Evolutionary conservation across 2,329 filamentous ascomycete species (phyloP).

Genomic region (Diplodia scrobiculata): DNA sequence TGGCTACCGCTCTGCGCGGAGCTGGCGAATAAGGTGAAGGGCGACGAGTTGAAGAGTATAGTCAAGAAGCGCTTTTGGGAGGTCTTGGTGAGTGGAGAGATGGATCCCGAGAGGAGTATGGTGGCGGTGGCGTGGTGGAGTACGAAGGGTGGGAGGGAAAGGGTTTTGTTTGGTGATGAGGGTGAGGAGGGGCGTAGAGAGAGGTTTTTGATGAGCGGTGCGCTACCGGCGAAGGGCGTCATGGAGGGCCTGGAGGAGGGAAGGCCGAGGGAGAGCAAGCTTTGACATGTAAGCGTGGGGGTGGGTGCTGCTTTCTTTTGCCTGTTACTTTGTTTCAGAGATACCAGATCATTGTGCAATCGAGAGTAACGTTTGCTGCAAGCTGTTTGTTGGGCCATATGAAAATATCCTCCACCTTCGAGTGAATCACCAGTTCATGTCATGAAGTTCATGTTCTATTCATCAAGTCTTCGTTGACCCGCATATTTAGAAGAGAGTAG

Average conservation of each 20-base stretch:
- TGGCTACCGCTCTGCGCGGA: constrained; percentile 76
- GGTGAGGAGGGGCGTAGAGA: constrained; percentile 35
- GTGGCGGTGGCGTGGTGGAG: constrained; percentile 87
- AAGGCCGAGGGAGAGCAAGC: constrained; percentile 48
- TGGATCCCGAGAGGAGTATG: constrained; percentile 81
- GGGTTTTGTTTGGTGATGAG: constrained; percentile 55
- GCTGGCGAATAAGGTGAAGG: constrained; percentile 65
- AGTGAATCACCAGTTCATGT: too few species aligned
- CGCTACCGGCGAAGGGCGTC: constrained; percentile 38
- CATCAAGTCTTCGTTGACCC: too few species aligned
- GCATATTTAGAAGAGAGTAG: too few species aligned
- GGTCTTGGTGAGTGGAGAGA: constrained; percentile 75
- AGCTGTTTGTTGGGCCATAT: background rate
- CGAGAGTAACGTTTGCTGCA: background rate
- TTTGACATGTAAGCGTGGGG: constrained; percentile 34
- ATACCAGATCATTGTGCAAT: background rate
- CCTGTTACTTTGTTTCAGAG: background rate
- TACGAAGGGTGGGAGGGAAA: constrained; percentile 61
- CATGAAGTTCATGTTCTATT: background rate
- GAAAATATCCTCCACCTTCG: too few species aligned
- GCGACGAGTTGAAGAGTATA: constrained; percentile 62
- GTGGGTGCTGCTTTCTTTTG: background rate
- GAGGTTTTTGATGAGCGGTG: constrained; percentile 59
- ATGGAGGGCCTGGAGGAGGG: constrained; percentile 34
- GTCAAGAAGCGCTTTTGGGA: constrained; percentile 78